Evolutionary conservation across 2,329 filamentous ascomycete genomes (phyloP).

Genomic region (Ascosphaera aggregata): DNA sequence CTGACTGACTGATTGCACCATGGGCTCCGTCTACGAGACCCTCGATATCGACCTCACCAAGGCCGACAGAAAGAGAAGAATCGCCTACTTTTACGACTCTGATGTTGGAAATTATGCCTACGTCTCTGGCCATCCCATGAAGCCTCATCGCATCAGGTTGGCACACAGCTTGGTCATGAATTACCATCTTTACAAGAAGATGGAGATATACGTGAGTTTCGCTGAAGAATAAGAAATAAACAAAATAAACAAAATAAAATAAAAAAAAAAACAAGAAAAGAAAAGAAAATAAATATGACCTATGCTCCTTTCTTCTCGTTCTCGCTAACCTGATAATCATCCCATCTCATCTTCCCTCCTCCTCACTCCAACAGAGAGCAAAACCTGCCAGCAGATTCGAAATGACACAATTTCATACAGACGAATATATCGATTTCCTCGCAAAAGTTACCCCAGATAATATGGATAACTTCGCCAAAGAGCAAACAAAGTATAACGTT

Average conservation of each 20-base stretch:
- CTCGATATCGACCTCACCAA: slow-evolving; percentile 29
- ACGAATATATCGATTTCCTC: slow-evolving; percentile 50
- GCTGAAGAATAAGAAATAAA: too few relatives aligned
- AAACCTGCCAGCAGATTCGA: slow-evolving; percentile 53
- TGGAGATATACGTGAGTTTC: slow-evolving; percentile 41
- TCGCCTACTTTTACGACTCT: slow-evolving; percentile 96
- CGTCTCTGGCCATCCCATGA: slow-evolving; percentile 49
- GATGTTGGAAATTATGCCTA: slow-evolving; percentile 98
- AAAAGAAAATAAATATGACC: too few relatives aligned
- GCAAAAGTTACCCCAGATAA: slow-evolving; percentile 93
- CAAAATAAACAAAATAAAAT: too few relatives aligned
- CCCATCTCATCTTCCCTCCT: too few relatives aligned
- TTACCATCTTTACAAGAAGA: slow-evolving; percentile 48
- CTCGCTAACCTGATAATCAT: slow-evolving; percentile 1
- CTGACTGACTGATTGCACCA: slow-evolving; percentile 11
- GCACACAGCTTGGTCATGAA: slow-evolving; percentile 45
- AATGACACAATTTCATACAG: slow-evolving; percentile 51
- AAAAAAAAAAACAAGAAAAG: too few relatives aligned
- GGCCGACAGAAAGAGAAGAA: slow-evolving; percentile 45
- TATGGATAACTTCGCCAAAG: slow-evolving; percentile 79
- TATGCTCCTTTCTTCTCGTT: not conserved
- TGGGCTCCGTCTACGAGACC: slow-evolving; percentile 30
- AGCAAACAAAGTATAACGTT: slow-evolving; percentile 61
- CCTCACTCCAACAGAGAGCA: slow-evolving; percentile 48
- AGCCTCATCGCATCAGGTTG: slow-evolving; percentile 44